Evolutionary conservation across 345 rosid genomes (phyloP).

Genomic region (Populus davidiana): DNA sequence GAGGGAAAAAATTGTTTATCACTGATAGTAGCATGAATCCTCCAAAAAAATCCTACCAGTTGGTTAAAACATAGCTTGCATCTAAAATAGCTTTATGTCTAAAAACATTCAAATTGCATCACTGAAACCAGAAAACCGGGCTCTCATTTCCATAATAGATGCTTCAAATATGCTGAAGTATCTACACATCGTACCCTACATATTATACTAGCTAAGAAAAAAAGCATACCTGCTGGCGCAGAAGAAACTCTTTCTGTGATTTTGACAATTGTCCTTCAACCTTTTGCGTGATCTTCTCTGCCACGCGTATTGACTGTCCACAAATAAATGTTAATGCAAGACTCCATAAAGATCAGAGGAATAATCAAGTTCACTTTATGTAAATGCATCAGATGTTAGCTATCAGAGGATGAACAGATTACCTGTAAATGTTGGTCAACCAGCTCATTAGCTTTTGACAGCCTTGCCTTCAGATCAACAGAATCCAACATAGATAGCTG

Average conservation of each 20-base stretch:
- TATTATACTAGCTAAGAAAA: background rate
- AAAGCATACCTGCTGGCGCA: slow-evolving; percentile 92
- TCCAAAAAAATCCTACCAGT: background rate
- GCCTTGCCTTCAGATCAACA: slow-evolving; percentile 84
- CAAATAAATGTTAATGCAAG: slow-evolving; percentile 29
- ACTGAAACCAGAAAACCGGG: background rate
- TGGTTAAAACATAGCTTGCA: background rate
- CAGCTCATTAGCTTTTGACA: slow-evolving; percentile 93
- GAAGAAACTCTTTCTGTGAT: slow-evolving; percentile 97
- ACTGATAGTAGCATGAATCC: background rate
- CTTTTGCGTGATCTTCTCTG: slow-evolving; percentile 97
- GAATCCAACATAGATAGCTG: slow-evolving; percentile 93
- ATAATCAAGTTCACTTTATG: slow-evolving; percentile 11
- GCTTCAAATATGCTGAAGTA: background rate
- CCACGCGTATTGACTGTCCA: slow-evolving; percentile 96
- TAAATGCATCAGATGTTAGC: slow-evolving; percentile 2
- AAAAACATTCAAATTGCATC: background rate
- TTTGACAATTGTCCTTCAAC: slow-evolving; percentile 98
- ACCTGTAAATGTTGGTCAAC: slow-evolving; percentile 99
- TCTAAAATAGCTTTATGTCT: background rate
- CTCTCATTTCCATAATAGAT: background rate
- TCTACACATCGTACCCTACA: background rate
- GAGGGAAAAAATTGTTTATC: background rate
- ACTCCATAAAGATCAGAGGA: slow-evolving; percentile 23
- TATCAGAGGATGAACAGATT: slow-evolving; percentile 22